Base-by-base conservation (phyloP, 495 filamentous ascomycete species). In the Hypoxylon subgilvum region DNA sequence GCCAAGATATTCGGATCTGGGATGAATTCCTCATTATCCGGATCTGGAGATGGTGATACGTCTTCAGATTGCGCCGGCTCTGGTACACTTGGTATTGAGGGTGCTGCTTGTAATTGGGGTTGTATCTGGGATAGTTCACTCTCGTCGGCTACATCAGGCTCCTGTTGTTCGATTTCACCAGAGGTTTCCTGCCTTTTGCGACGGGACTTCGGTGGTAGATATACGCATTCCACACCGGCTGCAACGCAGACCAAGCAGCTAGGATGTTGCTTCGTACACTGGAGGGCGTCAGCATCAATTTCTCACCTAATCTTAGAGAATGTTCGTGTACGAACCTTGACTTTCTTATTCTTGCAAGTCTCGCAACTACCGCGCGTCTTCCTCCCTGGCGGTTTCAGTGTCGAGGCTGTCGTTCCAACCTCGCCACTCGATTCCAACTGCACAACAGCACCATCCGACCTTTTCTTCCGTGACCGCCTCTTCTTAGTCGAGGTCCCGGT, bases 231-330 rank as follows among this genome's bases (percentile, higher is more conserved):
- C 4, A 60, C 39, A 0, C 61, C 67, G 2, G 63, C 43, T 1
- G 58, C 52, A 38, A 63, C 12, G 42, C 76, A 79, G 18, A 67
- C 49, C 10, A 69, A 65, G 57, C 76, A 79, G 9, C 45, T 61
- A 14, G 76, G 76, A 44, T 69, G 69, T 12, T 60, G 64, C 36
- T 75, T 76, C 16, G 73, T 70, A 50, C 76, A 79, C 74, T 79
- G 23, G 4, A 39, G 1, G n/a, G 8, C 19, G 9, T 66, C 57
- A 53, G 53, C 30, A 43, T 40, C 12, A 16, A 28, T 12, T 10
- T 28, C 7, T 4, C 9, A 25, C n/a, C 27, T 34, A 9, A 22
- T n/a, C 14, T 34, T 43, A 27, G 12, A 38, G 14, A 9, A 14
- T 39, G 23, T 36, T 10, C 18, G 14, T 7, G 28, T 47, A 47